Base-by-base conservation (phyloP, 164 flowering plant genomes). In the Stephania japonica region DNA sequence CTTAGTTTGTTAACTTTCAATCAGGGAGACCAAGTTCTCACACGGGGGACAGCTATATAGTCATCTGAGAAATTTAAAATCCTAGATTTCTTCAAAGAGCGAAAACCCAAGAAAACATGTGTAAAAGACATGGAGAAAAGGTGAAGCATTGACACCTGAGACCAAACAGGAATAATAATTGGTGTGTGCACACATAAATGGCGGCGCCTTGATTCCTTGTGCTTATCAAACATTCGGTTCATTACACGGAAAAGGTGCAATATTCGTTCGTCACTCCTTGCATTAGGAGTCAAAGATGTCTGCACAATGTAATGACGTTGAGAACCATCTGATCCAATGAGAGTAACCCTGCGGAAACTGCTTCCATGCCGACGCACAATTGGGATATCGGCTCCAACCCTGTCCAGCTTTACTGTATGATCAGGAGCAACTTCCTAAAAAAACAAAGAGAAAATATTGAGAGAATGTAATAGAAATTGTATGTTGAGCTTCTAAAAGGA, bases 181-280 rank as follows among this genome's bases (percentile, higher is more conserved):
- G 99, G 99, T 3, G 99, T 90, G 83, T 96, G 97, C 75, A 96
- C 86, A 80, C 80, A 84, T 66, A 96, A 84, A 80, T 93, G 93
- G 59, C 99, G 97, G 8, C 97, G 87, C 78, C 98, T 88, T 47
- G 98, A 90, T 82, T 96, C 98, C 81, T 96, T 93, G 83, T 96
- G 98, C 84, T 92, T 96, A 82, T 93, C 99, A 82, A 96, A 96
- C 97, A 96, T 96, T 65, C 87, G 87, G 83, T 96, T 96, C 96
- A 96, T 84, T 26, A 93, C 90, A 66, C 99, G 95, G 87, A 93
- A 93, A 75, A 96, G 95, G 85, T 96, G 99, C 75, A 96, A 79
- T 69, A 96, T 91, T 24, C 99, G 90, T 74, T 96, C 98, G 80
- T 96, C 97, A 80, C 99, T 96, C 81, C 98, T 87, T 43, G 97